Conservation (phyloP, 768 basidiomycete species). For the Collybiopsis luxurians region DNA sequence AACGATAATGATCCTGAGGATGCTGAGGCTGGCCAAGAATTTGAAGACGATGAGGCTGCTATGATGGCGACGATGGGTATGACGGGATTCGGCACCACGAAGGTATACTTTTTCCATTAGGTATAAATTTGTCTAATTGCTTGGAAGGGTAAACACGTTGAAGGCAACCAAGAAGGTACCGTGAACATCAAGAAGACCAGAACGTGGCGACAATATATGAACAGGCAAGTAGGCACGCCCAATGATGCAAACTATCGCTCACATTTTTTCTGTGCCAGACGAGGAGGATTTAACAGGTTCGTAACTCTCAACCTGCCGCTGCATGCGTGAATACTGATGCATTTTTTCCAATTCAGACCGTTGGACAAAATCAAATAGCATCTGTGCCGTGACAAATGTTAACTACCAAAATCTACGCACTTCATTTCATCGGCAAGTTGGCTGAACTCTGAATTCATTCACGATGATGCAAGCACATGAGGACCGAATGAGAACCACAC, state of each 20-base stretch:
- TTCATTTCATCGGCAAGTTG: no score
- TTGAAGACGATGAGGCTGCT: conserved; percentile 66
- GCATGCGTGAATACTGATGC: conserved; percentile 12
- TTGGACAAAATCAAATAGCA: conserved; percentile 90
- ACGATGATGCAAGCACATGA: no score
- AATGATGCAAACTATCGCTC: conserved; percentile 10
- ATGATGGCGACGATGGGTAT: conserved; percentile 94
- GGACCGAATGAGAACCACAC: no score
- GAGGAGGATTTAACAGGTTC: conserved; percentile 84
- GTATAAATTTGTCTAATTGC: not conserved
- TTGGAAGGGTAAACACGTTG: conserved; percentile 70
- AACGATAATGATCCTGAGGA: conserved; percentile 38
- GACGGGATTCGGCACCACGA: conserved; percentile 83
- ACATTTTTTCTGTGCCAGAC: conserved; percentile 36
- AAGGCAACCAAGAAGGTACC: conserved; percentile 77
- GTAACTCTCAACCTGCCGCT: conserved; percentile 12
- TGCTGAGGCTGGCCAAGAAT: conserved; percentile 47
- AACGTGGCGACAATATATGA: conserved; percentile 99
- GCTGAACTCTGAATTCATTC: no score
- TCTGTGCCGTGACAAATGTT: not conserved
- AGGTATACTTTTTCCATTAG: conserved; percentile 42
- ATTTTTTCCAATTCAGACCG: conserved; percentile 51
- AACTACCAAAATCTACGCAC: not conserved
- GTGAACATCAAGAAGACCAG: conserved; percentile 74
- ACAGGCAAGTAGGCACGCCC: conserved; percentile 53